Evolutionary conservation across 2,329 filamentous ascomycete species (phyloP).

Genomic region (Exophiala xenobiotica): DNA sequence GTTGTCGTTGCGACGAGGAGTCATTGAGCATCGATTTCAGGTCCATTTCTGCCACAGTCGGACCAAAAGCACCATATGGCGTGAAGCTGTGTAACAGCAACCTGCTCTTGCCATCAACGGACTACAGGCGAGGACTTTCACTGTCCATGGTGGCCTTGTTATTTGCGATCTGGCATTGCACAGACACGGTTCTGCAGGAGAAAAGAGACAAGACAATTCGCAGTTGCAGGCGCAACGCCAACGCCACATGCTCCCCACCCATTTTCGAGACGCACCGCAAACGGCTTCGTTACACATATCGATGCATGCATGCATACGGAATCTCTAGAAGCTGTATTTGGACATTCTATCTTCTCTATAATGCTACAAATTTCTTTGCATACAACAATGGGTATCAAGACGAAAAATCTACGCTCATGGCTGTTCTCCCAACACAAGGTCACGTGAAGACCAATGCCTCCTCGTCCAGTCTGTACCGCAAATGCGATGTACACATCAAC

Average conservation of each 20-base stretch:
- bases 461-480: neutral
- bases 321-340: neutral
- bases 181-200: constrained; percentile 15
- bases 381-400: constrained; percentile 15
- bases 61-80: constrained; percentile 23
- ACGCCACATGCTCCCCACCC: constrained; percentile 16
- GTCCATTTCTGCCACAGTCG: constrained; percentile 28
- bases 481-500: neutral
- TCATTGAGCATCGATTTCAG: constrained; percentile 33
- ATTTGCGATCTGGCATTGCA: constrained; percentile 9
- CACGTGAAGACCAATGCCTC: constrained; percentile 2
- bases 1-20: constrained; percentile 22
- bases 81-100: constrained; percentile 27
- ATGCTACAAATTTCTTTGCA: constrained; percentile 6
- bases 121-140: constrained; percentile 4
- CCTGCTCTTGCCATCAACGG: constrained; percentile 20
- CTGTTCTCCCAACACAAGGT: neutral
- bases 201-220: constrained; percentile 8
- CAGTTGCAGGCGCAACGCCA: too few relatives aligned
- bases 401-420: neutral
- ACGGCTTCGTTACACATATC: constrained; percentile 16
- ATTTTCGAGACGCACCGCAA: neutral
- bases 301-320: neutral
- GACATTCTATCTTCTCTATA: constrained; percentile 6
- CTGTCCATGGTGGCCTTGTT: constrained; percentile 22